phyloP scores from a whole-genome alignment of 352 stramenopile species.

The Phytophthora sp. region DNA sequence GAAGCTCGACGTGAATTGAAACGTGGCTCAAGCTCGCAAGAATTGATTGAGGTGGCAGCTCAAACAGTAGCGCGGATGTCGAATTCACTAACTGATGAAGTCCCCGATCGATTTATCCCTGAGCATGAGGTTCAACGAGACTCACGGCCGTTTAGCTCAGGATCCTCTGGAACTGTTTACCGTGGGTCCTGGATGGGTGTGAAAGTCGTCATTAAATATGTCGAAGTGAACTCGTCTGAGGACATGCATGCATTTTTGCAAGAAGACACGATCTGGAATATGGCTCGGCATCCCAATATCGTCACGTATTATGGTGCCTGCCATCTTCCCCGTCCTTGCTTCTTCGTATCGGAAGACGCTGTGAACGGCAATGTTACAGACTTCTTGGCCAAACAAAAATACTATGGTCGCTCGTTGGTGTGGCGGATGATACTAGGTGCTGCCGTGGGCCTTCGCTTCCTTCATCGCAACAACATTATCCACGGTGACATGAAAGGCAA shows the following conservation, averaged over 20 bases:
- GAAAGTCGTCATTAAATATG: slow-evolving; percentile 11
- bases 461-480: slow-evolving; percentile 11
- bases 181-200: slow-evolving; percentile 1
- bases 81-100: not conserved
- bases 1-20: not conserved
- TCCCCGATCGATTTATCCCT: slow-evolving; percentile 19
- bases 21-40: not conserved
- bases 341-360: slow-evolving; percentile 26
- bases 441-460: slow-evolving; percentile 13
- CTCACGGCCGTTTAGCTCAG: not conserved
- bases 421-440: slow-evolving; percentile 28
- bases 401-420: not conserved
- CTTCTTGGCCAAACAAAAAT: not conserved
- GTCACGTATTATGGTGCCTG: slow-evolving; percentile 24
- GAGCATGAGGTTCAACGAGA: slow-evolving; percentile 12
- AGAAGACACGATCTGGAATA: slow-evolving; percentile 16
- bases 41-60: not conserved
- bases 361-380: not conserved
- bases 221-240: not conserved
- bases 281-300: slow-evolving; percentile 9
- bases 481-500: slow-evolving; percentile 29
- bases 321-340: slow-evolving; percentile 10
- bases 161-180: slow-evolving; percentile 7
- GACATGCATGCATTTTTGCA: slow-evolving; percentile 5
- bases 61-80: not conserved